These are phyloP conservation scores for Diaporthe eres DNA, from an alignment of 2,329 filamentous ascomycete genomes.

Conservation along the genomic window DNA sequence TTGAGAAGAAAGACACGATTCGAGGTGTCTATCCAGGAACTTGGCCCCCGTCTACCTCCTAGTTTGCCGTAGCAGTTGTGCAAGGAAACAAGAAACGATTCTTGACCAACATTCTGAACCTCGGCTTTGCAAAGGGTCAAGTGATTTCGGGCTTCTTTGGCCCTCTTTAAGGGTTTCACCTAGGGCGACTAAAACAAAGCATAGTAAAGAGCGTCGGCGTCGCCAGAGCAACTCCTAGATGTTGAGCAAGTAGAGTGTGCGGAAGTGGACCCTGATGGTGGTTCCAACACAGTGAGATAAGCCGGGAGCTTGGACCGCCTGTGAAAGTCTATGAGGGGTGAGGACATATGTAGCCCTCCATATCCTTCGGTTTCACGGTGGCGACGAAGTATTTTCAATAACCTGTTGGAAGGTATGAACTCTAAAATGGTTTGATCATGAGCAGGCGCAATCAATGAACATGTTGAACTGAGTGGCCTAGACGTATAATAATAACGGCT, in stretches of 20 bases:
- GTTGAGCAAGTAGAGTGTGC: not conserved
- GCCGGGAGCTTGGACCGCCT: conserved; percentile 31
- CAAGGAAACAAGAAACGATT: not conserved
- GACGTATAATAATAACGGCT: not conserved
- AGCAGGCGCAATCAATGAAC: not conserved
- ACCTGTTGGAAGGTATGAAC: too few species aligned
- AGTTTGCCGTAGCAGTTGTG: not conserved
- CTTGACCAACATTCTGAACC: not conserved
- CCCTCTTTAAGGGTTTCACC: not conserved
- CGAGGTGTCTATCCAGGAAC: not conserved
- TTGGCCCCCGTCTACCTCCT: not conserved
- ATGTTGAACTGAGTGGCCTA: not conserved
- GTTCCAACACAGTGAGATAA: conserved; percentile 22
- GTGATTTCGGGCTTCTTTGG: not conserved
- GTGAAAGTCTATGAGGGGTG: not conserved
- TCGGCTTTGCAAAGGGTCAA: not conserved
- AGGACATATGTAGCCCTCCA: too few species aligned
- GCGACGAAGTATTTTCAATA: not conserved
- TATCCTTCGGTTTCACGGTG: not conserved
- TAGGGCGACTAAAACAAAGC: not conserved
- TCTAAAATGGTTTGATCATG: not conserved
- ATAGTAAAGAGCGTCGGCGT: not conserved
- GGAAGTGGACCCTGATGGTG: not conserved
- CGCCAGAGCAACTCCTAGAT: not conserved
- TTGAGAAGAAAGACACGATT: not conserved